phyloP scores from a whole-genome alignment of 2,329 filamentous ascomycete genomes.

The Chaetoscypha palmicola region DNA sequence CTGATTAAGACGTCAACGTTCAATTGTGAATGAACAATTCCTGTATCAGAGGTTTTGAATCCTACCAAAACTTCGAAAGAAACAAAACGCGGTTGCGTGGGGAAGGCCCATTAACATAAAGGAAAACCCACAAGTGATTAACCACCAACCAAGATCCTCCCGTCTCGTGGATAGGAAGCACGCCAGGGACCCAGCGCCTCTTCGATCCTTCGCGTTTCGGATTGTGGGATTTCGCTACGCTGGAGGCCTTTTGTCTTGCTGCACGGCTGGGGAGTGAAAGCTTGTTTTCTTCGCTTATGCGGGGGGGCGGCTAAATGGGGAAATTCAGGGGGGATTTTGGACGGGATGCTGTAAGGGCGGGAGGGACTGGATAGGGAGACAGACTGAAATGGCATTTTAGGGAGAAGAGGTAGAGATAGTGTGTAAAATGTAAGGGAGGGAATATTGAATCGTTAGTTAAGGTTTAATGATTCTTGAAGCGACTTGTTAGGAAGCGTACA shows the following conservation, averaged over 20 bases:
- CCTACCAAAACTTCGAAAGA: background rate
- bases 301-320: background rate
- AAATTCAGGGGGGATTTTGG: too few relatives aligned
- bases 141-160: background rate
- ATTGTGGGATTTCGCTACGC: background rate
- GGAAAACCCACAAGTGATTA: background rate
- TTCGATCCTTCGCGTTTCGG: background rate
- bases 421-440: too few relatives aligned
- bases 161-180: background rate
- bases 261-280: background rate
- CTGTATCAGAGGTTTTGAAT: background rate
- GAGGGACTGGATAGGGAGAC: too few relatives aligned
- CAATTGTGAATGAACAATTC: background rate
- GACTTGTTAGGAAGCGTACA: too few relatives aligned
- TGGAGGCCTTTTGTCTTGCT: background rate
- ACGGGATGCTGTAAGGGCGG: too few relatives aligned
- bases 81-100: background rate
- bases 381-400: too few relatives aligned
- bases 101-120: background rate
- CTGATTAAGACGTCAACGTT: background rate
- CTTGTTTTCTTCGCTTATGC: background rate
- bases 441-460: too few relatives aligned
- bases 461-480: too few relatives aligned
- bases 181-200: too few relatives aligned
- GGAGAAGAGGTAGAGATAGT: too few relatives aligned